These are phyloP conservation scores for Erysimum cheiri DNA, from an alignment of 441 rosid genomes.

Conservation along the genomic window DNA sequence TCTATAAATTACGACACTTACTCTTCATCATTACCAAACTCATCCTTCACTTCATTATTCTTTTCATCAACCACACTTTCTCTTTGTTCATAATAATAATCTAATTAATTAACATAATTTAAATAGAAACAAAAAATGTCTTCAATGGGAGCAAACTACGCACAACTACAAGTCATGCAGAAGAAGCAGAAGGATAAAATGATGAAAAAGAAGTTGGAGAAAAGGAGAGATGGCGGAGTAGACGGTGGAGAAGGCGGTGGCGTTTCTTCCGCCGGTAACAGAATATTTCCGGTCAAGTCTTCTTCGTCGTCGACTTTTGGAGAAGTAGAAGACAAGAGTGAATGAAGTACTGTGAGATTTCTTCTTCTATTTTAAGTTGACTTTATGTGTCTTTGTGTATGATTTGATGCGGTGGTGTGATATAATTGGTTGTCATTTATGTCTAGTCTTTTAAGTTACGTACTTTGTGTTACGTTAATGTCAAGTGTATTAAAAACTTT, in stretches of 20 bases:
- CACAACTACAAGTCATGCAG: slow-evolving; percentile 45
- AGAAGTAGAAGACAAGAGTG: slow-evolving; percentile 25
- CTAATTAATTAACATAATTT: not conserved
- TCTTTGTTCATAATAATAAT: slow-evolving; percentile 13
- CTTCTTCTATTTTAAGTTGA: slow-evolving; percentile 1
- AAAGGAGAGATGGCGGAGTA: slow-evolving; percentile 26
- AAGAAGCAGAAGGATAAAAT: slow-evolving; percentile 45
- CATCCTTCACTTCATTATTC: slow-evolving; percentile 24
- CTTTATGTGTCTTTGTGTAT: slow-evolving; percentile 27
- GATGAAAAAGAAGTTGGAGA: slow-evolving; percentile 43
- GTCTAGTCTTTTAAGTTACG: slow-evolving; percentile 23
- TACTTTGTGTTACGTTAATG: slow-evolving; percentile 14
- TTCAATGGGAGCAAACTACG: slow-evolving; percentile 48
- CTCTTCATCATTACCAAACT: slow-evolving; percentile 40
- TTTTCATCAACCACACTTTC: not conserved
- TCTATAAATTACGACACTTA: slow-evolving; percentile 41
- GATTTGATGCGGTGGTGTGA: slow-evolving; percentile 14
- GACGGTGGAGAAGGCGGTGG: slow-evolving; percentile 22
- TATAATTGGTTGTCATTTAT: slow-evolving; percentile 13
- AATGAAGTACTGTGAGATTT: slow-evolving; percentile 21
- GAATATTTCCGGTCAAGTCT: slow-evolving; percentile 42
- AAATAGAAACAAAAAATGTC: slow-evolving; percentile 30
- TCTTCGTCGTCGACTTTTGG: slow-evolving; percentile 26
- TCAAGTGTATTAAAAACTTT: slow-evolving; percentile 1
- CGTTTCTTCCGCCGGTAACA: slow-evolving; percentile 39